Evolutionary conservation across 148 eudicot genomes (phyloP).

Genomic region (Polygonum aviculare): DNA sequence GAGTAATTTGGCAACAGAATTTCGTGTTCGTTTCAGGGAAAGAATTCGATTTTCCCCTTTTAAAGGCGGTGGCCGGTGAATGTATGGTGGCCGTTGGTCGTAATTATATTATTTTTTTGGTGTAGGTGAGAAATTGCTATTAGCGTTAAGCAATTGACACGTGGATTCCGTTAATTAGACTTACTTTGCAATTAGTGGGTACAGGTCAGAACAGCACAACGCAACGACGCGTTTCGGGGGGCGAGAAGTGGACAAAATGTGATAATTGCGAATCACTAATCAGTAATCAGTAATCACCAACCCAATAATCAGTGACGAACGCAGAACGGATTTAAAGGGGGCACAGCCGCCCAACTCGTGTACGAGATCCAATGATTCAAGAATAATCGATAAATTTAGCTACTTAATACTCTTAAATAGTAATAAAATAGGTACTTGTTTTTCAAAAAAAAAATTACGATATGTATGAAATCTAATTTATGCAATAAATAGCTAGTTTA

Average conservation of each 20-base stretch:
- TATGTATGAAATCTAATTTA: no score
- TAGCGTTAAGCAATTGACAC: not conserved
- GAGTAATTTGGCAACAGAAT: not conserved
- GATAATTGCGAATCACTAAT: not conserved
- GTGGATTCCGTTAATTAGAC: not conserved
- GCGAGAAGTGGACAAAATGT: not conserved
- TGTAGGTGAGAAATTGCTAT: not conserved
- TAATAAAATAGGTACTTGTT: no score
- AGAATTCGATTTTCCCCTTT: not conserved
- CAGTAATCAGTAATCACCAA: no score
- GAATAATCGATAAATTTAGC: no score
- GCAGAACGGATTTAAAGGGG: no score
- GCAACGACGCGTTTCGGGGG: constrained; percentile 4
- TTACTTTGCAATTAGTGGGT: not conserved
- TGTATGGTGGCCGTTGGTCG: not conserved
- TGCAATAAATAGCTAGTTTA: no score
- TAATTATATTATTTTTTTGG: not conserved
- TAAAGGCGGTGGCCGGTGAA: not conserved
- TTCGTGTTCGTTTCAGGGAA: not conserved
- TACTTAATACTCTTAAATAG: no score
- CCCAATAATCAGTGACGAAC: no score
- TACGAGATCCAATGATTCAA: no score
- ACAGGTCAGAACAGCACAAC: not conserved
- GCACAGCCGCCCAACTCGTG: no score
- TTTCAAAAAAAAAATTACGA: no score